A percentile compares a stretch with the other conserved stretches of the same genome.
These are phyloP conservation scores for Rhinocladiella mackenziei DNA, from an alignment of 2,329 filamentous ascomycete genomes.

Conservation along the genomic window DNA sequence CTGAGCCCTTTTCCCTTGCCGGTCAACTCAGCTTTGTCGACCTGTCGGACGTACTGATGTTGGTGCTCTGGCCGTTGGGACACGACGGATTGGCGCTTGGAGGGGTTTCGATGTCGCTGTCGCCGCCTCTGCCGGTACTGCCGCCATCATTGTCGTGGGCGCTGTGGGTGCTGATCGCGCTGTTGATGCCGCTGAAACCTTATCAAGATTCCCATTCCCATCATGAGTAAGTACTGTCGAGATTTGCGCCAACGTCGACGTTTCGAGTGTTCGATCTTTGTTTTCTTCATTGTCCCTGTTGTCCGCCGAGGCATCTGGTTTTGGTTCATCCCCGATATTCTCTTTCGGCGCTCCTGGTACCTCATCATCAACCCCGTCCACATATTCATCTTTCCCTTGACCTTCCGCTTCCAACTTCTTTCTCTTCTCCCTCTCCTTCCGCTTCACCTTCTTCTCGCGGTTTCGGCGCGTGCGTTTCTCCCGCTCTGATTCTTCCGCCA, in stretches of 20 bases:
- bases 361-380: not conserved
- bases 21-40: not conserved
- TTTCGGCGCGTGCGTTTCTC: constrained; percentile 27
- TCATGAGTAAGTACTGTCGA: no score
- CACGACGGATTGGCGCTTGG: constrained; percentile 7
- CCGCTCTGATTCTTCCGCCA: constrained; percentile 21
- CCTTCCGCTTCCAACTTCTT: constrained; percentile 17
- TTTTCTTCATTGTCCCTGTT: no score
- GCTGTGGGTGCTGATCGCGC: no score
- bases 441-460: constrained; percentile 29
- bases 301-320: no score
- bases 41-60: constrained; percentile 3
- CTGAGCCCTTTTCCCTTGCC: no score
- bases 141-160: not conserved
- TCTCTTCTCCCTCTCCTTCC: constrained; percentile 22
- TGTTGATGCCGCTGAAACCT: no score
- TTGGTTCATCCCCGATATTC: no score
- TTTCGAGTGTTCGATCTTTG: no score
- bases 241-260: no score
- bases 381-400: no score
- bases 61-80: constrained; percentile 8
- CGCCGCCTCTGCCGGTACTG: not conserved
- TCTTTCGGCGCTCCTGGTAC: not conserved
- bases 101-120: not conserved
- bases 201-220: no score